These are phyloP conservation scores for Irpex rosettiformis DNA, from an alignment of 1,284 basidiomycete genomes.

Conservation along the genomic window DNA sequence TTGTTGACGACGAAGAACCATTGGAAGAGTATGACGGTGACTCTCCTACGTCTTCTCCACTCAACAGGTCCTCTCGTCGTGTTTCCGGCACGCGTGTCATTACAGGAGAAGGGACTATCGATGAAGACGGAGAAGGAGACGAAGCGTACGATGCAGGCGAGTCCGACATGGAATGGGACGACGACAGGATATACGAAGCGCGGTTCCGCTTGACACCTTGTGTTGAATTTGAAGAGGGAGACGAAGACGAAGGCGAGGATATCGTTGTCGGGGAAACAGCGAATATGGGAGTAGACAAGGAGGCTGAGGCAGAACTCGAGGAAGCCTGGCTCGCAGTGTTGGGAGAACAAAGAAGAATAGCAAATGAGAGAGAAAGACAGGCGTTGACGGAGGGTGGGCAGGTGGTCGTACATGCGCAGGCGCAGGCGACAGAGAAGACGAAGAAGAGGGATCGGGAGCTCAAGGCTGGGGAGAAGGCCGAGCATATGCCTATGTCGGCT, in stretches of 20 bases:
- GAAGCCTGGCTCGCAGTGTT: background rate
- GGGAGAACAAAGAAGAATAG: background rate
- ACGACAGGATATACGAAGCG: background rate
- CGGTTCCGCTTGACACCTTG: background rate
- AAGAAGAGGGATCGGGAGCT: background rate
- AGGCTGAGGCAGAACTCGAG: background rate
- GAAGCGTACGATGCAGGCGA: background rate
- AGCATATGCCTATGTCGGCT: background rate
- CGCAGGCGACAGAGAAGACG: background rate
- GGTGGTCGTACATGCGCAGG: background rate
- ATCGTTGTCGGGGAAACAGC: no score
- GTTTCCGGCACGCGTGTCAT: no score
- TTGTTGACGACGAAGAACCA: background rate
- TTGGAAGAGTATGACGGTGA: background rate
- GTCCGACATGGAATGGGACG: background rate
- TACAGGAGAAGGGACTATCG: no score
- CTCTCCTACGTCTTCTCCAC: no score
- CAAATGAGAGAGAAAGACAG: background rate
- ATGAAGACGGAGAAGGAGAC: background rate
- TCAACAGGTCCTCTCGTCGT: no score
- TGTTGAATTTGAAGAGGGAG: background rate
- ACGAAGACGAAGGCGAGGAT: background rate
- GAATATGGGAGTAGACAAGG: background rate
- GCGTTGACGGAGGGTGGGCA: background rate
- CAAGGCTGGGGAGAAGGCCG: background rate